Evolutionary conservation across 345 rosid genomes (phyloP), one percentile per base, ranked within the genome.

Genomic region (Lepidium sativum): DNA sequence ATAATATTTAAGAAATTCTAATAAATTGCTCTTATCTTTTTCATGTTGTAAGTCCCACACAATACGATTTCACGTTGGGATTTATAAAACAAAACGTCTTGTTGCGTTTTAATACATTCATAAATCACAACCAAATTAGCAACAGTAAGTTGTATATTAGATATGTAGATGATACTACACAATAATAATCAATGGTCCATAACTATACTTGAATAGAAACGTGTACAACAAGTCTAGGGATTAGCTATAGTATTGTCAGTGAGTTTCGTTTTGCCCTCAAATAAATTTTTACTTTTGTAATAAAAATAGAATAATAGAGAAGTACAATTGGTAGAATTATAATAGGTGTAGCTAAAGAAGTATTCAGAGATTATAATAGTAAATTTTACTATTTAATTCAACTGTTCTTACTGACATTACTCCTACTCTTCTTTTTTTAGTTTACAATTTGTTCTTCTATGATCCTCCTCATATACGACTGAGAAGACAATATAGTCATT

Each of bases 341-440:
- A 71, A 48, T 29, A 47, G 29, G 20, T 37, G 64, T 63, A 55
- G 51, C 75, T 21, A 71, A 25, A 54, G 64, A 63, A 42, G 64
- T 54, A 54, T 57, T 38, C 75, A 63, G 69, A 56, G 70, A 64
- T 56, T 71, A 65, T 39, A 64, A 64, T 64, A 71, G 75, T 57
- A 40, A 40, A 64, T 53, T 63, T 49, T 63, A 49, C 65, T 64
- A 63, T 64, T 9, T 50, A 49, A 39, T 71, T 49, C 70, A 55
- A 57, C 70, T 64, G 60, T 40, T 69, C 51, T 33, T 71, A 23
- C 75, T 57, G 70, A 56, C 70, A 48, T 48, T 55, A 39, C 47
- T 42, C 57, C 13, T 14, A 29, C 53, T 47, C 65, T 71, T 71
- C 47, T 49, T 16, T 56, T 15, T 57, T 49, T 20, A 29, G 35